phyloP scores from a whole-genome alignment of 2,329 filamentous ascomycete species.

The Fonsecaea monophora region DNA sequence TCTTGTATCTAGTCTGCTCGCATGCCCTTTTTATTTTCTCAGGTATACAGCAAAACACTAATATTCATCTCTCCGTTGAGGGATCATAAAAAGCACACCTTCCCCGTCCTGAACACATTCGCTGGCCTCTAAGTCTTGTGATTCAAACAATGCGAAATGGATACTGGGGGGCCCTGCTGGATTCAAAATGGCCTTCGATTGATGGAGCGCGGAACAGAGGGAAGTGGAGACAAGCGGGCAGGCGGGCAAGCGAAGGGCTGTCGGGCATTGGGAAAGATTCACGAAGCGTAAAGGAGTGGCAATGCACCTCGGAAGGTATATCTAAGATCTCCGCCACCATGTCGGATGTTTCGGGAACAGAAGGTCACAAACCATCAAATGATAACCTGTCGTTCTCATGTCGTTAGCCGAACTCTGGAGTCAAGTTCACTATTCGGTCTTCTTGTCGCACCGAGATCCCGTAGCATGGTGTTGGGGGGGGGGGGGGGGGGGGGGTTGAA shows the following conservation, averaged over 20 bases:
- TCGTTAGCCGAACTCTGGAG: not conserved
- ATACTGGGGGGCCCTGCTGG: not conserved
- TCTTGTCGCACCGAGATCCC: not conserved
- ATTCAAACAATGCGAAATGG: not conserved
- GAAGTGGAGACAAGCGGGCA: not conserved
- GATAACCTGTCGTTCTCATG: not conserved
- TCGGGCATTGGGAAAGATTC: not conserved
- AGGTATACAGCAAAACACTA: not conserved
- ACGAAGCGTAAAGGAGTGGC: not conserved
- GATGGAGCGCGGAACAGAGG: not conserved
- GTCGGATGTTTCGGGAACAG: not conserved
- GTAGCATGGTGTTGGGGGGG: not conserved
- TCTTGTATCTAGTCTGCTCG: conserved; percentile 14
- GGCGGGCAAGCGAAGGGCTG: not conserved
- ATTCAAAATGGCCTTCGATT: not conserved
- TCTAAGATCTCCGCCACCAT: not conserved
- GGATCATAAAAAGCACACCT: conserved; percentile 19
- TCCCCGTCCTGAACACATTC: conserved; percentile 20
- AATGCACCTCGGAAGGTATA: not conserved
- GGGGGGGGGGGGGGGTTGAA: not conserved
- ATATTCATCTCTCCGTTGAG: conserved; percentile 18
- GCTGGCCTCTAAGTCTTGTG: conserved; percentile 13
- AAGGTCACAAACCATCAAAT: not conserved
- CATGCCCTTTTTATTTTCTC: not conserved
- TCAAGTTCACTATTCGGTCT: not conserved